Percentiles rank a stretch among this genome's conserved stretches.
Conservation (phyloP, 345 rosid genomes). For the Eucalyptus brandiana region DNA sequence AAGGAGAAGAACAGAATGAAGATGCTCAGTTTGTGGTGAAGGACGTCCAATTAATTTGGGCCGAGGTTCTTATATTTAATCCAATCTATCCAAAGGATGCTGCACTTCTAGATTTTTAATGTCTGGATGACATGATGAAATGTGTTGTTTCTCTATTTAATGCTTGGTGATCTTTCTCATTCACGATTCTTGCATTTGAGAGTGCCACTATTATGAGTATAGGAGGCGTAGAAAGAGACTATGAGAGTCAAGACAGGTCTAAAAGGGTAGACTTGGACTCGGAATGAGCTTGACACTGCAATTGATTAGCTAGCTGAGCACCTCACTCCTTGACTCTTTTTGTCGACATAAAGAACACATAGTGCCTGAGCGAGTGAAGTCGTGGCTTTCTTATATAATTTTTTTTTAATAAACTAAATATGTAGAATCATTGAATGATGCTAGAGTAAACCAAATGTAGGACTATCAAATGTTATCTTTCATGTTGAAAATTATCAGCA, state of each 20-base stretch:
- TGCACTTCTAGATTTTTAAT: not conserved
- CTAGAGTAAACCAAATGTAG: not conserved
- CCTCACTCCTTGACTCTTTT: not conserved
- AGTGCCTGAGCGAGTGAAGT: not conserved
- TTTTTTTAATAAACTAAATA: not conserved
- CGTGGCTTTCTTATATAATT: not conserved
- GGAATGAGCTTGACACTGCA: not conserved
- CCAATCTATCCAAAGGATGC: not conserved
- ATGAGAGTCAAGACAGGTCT: not conserved
- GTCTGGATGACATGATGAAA: not conserved
- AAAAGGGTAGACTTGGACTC: not conserved
- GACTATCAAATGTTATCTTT: not conserved
- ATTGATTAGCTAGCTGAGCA: not conserved
- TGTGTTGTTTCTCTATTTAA: not conserved
- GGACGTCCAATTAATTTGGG: constrained; percentile 67
- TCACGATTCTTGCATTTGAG: not conserved
- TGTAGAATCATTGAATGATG: not conserved
- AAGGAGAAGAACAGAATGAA: constrained; percentile 50
- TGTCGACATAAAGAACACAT: not conserved
- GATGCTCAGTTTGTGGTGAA: constrained; percentile 49
- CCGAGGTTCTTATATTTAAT: constrained; percentile 36
- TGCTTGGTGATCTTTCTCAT: not conserved
- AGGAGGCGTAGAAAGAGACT: not conserved
- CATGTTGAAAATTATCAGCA: not conserved
- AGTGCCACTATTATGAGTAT: not conserved